Base-by-base conservation (phyloP, 2,329 filamentous ascomycete genomes). In the Trichoderma aggressivum region DNA sequence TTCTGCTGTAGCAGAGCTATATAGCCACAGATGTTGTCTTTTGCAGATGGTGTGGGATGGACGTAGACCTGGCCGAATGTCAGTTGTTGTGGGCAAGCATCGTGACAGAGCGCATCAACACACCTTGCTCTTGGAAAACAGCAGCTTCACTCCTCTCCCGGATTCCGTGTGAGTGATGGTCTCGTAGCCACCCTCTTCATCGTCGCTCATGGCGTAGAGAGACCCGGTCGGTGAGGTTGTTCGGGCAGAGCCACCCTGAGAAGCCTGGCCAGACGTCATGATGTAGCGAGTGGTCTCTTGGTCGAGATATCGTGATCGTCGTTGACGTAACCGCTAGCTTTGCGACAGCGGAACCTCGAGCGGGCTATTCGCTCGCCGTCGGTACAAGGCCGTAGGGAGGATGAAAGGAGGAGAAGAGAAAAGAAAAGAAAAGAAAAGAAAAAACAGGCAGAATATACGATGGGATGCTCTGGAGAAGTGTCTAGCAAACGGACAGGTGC, bases 81-180 rank as follows among this genome's bases (percentile, higher is more conserved):
- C 36, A 75, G 74, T 12, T 36, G 12, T 43, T 34, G 36, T 14
- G 30, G 30, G 18, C 2, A 39, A 12, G 24, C 7, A 67, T 53
- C 43, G 28, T n/a, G 1, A 24, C 14, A 8, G 7, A 34, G 7
- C 16, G 7, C 6, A 58, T 18, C 5, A 16, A 26, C 53, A 24
- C 77, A 93, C 92, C 87, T 98, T 99, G 91, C 94, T 98, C 84
- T 99, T 99, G 24, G 94, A 95, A 78, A 92, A 98, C 16, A 99
- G 86, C 36, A 99, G 85, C 83, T 98, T 99, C 59, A 99, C 96
- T 2, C 95, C 96, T 74, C 89, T 89, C 0, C 92, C 92, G 3
- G 89, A 90, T 75, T 88, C 89, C 5, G 89, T 88, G 78, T 97
- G 93, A 5, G 93, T 92, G 77, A 99, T 94, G 21, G 94, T 98